A percentile compares a stretch with the other conserved stretches of the same genome.
Conservation (phyloP, 2,329 filamentous ascomycete species). For the Thielaviopsis punctulata region DNA sequence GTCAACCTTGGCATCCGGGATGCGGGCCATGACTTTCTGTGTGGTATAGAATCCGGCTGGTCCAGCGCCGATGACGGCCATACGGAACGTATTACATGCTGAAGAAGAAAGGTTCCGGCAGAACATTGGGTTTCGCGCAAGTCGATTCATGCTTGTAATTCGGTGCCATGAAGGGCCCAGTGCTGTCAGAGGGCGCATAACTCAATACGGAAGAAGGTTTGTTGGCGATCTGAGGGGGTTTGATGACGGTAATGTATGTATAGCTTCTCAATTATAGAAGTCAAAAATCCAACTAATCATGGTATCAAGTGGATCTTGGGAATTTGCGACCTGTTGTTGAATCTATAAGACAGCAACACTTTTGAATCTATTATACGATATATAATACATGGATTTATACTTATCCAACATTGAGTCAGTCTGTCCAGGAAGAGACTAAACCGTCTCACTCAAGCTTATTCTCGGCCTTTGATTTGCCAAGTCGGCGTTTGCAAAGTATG, state of each 20-base stretch:
- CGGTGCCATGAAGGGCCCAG: background rate
- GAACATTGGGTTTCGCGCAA: background rate
- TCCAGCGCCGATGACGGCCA: slow-evolving; percentile 84
- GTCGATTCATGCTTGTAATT: no score
- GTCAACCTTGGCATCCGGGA: slow-evolving; percentile 58
- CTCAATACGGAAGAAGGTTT: background rate
- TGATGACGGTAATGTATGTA: no score
- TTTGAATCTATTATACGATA: background rate
- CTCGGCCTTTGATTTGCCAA: background rate
- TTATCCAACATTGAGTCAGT: background rate
- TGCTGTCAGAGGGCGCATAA: background rate
- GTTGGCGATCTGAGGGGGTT: background rate
- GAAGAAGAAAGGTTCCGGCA: slow-evolving; percentile 9
- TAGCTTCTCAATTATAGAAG: no score
- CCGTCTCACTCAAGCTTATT: background rate
- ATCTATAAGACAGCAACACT: background rate
- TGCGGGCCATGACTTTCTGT: slow-evolving; percentile 62
- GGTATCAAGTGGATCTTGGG: no score
- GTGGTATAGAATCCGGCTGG: slow-evolving; percentile 94
- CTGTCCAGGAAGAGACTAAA: background rate
- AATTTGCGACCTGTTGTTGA: background rate
- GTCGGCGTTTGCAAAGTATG: background rate
- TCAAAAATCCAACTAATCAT: no score
- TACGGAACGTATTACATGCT: slow-evolving; percentile 42
- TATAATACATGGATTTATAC: background rate